These are phyloP conservation scores for Trichoderma sp. DNA, from an alignment of 2,329 filamentous ascomycete genomes.

Conservation along the genomic window DNA sequence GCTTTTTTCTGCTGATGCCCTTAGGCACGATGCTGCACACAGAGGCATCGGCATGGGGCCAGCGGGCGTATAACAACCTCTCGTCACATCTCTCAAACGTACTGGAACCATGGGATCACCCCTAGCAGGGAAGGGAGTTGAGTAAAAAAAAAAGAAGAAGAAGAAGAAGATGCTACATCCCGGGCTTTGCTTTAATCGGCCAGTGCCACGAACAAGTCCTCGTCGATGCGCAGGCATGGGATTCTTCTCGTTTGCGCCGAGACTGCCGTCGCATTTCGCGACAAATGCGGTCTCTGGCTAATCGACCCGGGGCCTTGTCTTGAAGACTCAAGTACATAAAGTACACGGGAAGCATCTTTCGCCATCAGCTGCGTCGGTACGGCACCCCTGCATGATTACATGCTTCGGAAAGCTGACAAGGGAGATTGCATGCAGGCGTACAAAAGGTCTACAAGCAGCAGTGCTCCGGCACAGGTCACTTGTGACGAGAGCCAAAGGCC, in stretches of 20 bases:
- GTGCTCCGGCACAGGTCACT: background rate
- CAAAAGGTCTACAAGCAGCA: background rate
- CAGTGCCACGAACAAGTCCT: background rate
- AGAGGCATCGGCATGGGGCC: background rate
- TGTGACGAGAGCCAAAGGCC: background rate
- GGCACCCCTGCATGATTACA: slow-evolving; percentile 20
- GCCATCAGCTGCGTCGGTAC: background rate
- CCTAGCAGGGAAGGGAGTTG: background rate
- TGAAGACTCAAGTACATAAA: background rate
- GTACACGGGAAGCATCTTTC: slow-evolving; percentile 15
- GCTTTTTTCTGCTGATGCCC: background rate
- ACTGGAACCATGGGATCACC: background rate
- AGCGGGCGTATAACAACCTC: background rate
- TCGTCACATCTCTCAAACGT: slow-evolving; percentile 1
- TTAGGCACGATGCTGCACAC: background rate
- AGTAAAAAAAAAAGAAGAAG: background rate
- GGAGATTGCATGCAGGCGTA: slow-evolving; percentile 13
- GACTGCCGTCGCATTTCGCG: slow-evolving; percentile 12
- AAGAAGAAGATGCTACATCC: slow-evolving; percentile 10
- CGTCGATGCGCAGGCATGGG: background rate
- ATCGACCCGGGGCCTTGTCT: slow-evolving; percentile 2
- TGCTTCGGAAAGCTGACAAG: slow-evolving; percentile 13
- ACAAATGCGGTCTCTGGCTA: slow-evolving; percentile 14
- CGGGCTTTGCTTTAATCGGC: background rate
- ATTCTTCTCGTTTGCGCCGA: slow-evolving; percentile 10